phyloP scores from a whole-genome alignment of 1,284 basidiomycete species.

The Papiliotrema fonsecae region DNA sequence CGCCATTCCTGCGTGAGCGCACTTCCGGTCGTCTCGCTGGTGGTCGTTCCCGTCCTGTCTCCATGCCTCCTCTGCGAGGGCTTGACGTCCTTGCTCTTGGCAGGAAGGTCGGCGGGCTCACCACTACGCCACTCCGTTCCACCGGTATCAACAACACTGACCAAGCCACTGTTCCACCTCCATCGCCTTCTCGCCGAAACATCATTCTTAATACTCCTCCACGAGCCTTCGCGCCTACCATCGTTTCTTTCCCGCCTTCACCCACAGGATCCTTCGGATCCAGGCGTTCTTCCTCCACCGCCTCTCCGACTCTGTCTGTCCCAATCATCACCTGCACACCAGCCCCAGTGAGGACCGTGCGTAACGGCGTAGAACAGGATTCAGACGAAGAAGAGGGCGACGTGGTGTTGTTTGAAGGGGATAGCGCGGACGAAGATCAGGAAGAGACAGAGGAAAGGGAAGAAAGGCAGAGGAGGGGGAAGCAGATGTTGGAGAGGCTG shows the following conservation, averaged over 20 bases:
- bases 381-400: constrained; percentile 40
- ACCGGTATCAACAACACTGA: not conserved
- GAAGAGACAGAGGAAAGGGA: constrained; percentile 18
- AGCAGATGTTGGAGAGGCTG: constrained; percentile 28
- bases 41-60: constrained; percentile 17
- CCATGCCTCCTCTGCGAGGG: constrained; percentile 25
- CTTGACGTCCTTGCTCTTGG: constrained; percentile 1
- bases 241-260: not conserved
- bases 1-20: constrained; percentile 39
- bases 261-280: constrained; percentile 11
- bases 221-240: not conserved
- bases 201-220: constrained; percentile 3
- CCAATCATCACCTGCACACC: constrained; percentile 47
- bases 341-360: constrained; percentile 19
- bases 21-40: constrained; percentile 32
- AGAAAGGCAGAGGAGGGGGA: constrained; percentile 32
- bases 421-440: constrained; percentile 21
- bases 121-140: not conserved
- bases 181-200: constrained; percentile 1
- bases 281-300: constrained; percentile 16
- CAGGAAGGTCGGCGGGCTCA: not conserved
- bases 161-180: constrained; percentile 6
- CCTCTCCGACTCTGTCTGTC: constrained; percentile 30
- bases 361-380: constrained; percentile 30
- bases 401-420: constrained; percentile 15